Evolutionary conservation across 1,139 yeast species (phyloP), one percentile per base, ranked within the genome.

Genomic region (Zygoascus hellenicus): DNA sequence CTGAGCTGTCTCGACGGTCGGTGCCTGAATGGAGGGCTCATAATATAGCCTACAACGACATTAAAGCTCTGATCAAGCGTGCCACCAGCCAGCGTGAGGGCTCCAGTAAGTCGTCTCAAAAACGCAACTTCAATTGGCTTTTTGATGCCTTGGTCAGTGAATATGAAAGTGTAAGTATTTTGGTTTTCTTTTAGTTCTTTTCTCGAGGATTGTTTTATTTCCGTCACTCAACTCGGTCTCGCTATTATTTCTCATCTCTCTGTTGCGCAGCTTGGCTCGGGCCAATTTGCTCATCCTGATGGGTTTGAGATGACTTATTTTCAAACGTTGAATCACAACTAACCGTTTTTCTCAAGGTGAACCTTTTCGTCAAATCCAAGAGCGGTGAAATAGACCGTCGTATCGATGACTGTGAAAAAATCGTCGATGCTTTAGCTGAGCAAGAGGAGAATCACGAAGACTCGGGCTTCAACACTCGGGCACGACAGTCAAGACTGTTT

Each of bases 1-100:
- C 78, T 38, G 89, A 84, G 62, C 73, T 90, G 33, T 71, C 77
- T 45, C 79, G 77, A 54, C 74, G 88, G 57, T 84, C 96, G 9
- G 83, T 87, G 35, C 90, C 94, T 1, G 94, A 87, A 67, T 90
- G 97, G 97, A 77, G 77, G 59, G 77, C 79, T 54, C 83, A 86
- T 66, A 87, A 89, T 64, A 72, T 90, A 38, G 90, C 87, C 61
- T 90, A 90, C 64, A 83, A 86, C 56, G 86, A 81, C 47, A 67
- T 89, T 52, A 88, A 88, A 64, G 65, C 68, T 3, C 71, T 76
- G 42, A 83, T 85, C 50, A 75, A 79, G 57, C 58, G 64, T 39
- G 77, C 75, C 28, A 78, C 83, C 2, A 66, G 71, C 13, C 29
- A 26, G 9, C 43, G 42, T 5, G 47, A 41, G 30, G 45, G 45